These are phyloP conservation scores for Castanea crenata DNA, from an alignment of 306 rosid genomes.

Conservation along the genomic window DNA sequence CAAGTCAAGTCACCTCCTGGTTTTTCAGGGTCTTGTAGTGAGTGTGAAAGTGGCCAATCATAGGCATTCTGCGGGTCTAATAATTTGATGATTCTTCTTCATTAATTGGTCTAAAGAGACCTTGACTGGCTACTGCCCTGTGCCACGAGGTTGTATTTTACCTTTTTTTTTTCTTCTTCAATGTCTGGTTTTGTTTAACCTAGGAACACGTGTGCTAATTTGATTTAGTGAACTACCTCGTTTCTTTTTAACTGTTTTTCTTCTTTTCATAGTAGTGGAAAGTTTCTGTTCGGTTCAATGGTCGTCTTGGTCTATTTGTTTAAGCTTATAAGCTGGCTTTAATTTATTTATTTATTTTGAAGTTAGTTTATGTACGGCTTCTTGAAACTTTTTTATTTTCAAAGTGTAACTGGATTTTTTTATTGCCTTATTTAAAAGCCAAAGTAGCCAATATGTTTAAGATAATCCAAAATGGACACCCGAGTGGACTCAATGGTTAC, in stretches of 20 bases:
- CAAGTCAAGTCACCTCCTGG: conserved; percentile 35
- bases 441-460: no score
- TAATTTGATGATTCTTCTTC: conserved; percentile 37
- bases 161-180: conserved; percentile 27
- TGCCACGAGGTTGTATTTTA: conserved; percentile 80
- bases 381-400: no score
- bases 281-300: not conserved
- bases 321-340: not conserved
- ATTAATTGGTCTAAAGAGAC: conserved; percentile 75
- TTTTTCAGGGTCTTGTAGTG: conserved; percentile 59
- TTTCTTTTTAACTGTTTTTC: conserved; percentile 5
- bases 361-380: not conserved
- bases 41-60: conserved; percentile 62
- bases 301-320: no score
- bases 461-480: no score
- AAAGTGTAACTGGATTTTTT: no score
- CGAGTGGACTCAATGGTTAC: no score
- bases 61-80: conserved; percentile 50
- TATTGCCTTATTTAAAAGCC: no score
- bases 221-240: conserved; percentile 38
- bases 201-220: conserved; percentile 88
- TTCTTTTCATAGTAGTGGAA: conserved; percentile 31
- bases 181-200: conserved; percentile 59
- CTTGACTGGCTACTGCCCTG: conserved; percentile 68
- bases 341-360: not conserved